These are phyloP conservation scores for Kwoniella sp. DNA, from an alignment of 768 basidiomycete species.

Conservation along the genomic window DNA sequence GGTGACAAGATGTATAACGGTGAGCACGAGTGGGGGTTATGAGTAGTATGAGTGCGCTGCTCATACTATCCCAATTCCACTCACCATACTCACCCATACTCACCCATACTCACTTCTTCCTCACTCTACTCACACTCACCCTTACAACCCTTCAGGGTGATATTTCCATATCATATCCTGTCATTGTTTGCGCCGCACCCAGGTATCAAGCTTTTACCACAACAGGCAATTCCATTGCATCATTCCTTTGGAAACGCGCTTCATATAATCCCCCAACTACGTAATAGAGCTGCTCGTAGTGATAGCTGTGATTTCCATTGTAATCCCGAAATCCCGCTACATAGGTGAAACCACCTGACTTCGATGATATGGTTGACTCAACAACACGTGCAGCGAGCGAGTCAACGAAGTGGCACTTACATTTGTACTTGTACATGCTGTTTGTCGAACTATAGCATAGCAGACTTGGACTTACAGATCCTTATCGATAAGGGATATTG, in stretches of 20 bases:
- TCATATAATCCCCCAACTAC: not conserved
- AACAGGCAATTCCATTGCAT: not conserved
- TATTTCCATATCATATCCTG: too few species aligned
- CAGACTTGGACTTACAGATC: too few species aligned
- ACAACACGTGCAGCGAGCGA: too few species aligned
- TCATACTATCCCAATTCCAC: not conserved
- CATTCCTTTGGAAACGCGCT: not conserved
- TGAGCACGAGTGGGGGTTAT: conserved; percentile 13
- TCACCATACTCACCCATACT: not conserved
- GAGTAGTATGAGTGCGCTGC: not conserved
- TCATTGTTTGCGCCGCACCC: not conserved
- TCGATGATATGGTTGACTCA: too few species aligned
- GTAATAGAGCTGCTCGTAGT: not conserved
- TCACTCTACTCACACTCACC: not conserved
- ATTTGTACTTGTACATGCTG: too few species aligned
- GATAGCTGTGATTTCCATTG: not conserved
- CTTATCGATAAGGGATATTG: too few species aligned
- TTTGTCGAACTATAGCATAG: too few species aligned
- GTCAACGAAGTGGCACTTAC: too few species aligned
- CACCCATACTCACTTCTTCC: conserved; percentile 1
- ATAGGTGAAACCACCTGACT: conserved; percentile 13
- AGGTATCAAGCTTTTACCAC: conserved; percentile 1
- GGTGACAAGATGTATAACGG: conserved; percentile 14
- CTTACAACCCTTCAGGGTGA: too few species aligned
- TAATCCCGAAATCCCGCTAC: conserved; percentile 17